Evolutionary conservation across 179 eudicot genomes (phyloP).

Genomic region (Silene coronaria): DNA sequence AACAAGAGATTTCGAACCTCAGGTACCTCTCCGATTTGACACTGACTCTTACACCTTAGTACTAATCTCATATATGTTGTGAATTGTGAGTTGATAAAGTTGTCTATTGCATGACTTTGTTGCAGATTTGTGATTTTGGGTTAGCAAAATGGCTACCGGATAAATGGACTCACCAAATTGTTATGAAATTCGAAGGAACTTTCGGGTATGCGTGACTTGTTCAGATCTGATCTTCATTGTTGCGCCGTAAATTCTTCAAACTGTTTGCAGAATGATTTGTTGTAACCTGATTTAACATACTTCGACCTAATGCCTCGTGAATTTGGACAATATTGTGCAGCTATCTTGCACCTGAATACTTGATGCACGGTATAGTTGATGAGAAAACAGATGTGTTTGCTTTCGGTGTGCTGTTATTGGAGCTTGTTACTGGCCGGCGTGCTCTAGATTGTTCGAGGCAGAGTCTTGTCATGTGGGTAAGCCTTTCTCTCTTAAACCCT

Average conservation of each 20-base stretch:
- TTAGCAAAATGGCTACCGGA: conserved; percentile 92
- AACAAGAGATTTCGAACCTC: conserved; percentile 33
- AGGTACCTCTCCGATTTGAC: conserved; percentile 15
- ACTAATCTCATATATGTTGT: too few relatives aligned
- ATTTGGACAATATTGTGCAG: conserved; percentile 27
- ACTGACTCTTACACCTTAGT: too few relatives aligned
- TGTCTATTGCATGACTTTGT: neutral
- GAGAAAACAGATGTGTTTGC: conserved; percentile 89
- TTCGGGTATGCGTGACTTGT: conserved; percentile 51
- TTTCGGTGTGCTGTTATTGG: conserved; percentile 64
- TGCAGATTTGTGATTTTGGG: conserved; percentile 94
- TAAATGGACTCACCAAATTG: conserved; percentile 81
- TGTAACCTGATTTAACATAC: too few relatives aligned
- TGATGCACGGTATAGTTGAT: conserved; percentile 86
- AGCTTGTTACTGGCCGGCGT: conserved; percentile 39
- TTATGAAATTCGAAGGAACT: conserved; percentile 83
- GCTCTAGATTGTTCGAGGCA: conserved; percentile 45
- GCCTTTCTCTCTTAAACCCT: neutral
- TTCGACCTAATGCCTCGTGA: too few relatives aligned
- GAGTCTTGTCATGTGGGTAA: conserved; percentile 50
- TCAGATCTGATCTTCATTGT: too few relatives aligned
- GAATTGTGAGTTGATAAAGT: neutral
- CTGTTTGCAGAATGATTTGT: too few relatives aligned
- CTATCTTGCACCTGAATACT: conserved; percentile 79
- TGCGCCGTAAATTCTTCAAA: too few relatives aligned